Percentiles rank a stretch among this genome's conserved stretches.
phyloP scores from a whole-genome alignment of 768 basidiomycete species.

The Aureoboletus auriporus region DNA sequence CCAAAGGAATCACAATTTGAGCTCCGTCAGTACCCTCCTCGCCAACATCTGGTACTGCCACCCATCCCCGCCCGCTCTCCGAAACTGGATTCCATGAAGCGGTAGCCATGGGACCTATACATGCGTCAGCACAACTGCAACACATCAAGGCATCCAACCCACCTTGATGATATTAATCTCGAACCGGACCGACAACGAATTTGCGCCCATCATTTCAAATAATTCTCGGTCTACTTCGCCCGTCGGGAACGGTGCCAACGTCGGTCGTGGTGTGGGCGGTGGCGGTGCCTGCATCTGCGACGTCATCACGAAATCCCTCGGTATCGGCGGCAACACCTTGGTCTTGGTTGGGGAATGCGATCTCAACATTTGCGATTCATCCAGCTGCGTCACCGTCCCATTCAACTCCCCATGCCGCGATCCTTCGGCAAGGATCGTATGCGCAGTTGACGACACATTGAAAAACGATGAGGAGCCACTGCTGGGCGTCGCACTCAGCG shows the following conservation, averaged over 20 bases:
- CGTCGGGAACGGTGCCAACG: conserved; percentile 52
- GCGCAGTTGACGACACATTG: conserved; percentile 63
- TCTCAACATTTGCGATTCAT: conserved; percentile 33
- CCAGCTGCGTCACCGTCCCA: conserved; percentile 20
- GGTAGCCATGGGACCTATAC: conserved; percentile 87
- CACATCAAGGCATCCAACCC: conserved; percentile 21
- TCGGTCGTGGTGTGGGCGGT: conserved; percentile 34
- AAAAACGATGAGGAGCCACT: conserved; percentile 84
- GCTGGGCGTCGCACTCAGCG: conserved; percentile 62
- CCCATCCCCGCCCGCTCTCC: conserved; percentile 82
- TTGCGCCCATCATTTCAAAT: conserved; percentile 72
- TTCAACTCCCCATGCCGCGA: conserved; percentile 27
- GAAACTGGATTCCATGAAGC: conserved; percentile 93
- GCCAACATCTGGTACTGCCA: conserved; percentile 99
- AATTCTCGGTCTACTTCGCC: conserved; percentile 64
- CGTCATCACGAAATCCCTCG: conserved; percentile 55
- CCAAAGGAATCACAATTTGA: conserved; percentile 61
- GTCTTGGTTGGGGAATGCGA: conserved; percentile 51
- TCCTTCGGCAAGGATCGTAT: conserved; percentile 35
- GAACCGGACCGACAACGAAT: conserved; percentile 85
- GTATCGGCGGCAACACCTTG: conserved; percentile 76
- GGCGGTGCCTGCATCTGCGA: conserved; percentile 10
- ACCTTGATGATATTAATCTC: conserved; percentile 98
- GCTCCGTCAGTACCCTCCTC: conserved; percentile 78
- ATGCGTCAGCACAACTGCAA: neutral